These are phyloP conservation scores for Leccinum olivaceoglutinosum DNA, from an alignment of 1,284 basidiomycete genomes.

Conservation along the genomic window DNA sequence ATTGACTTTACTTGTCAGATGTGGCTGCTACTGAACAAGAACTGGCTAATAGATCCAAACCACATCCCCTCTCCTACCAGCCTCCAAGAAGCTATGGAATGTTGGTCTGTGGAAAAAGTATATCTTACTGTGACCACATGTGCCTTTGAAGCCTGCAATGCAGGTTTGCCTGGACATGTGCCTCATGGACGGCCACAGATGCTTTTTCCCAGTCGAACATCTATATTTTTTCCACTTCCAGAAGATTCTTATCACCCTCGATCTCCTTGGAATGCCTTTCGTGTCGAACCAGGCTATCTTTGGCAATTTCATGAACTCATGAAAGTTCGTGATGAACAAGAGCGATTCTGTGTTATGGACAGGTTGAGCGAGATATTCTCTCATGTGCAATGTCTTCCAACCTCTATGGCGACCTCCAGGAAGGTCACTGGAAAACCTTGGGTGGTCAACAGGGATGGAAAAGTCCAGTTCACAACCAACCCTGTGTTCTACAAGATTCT, in stretches of 20 bases:
- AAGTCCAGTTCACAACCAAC: background rate
- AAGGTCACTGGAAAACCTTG: too few species aligned
- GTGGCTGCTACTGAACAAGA: background rate
- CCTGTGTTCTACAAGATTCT: background rate
- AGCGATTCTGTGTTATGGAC: background rate
- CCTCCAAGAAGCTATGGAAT: background rate
- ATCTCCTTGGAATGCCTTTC: background rate
- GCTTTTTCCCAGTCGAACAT: background rate
- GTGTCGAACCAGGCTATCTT: background rate
- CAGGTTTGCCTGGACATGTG: background rate
- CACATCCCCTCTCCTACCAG: background rate
- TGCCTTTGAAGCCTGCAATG: background rate
- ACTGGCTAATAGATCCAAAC: background rate
- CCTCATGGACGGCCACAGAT: background rate
- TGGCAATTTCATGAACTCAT: background rate
- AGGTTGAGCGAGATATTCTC: background rate
- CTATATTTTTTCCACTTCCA: background rate
- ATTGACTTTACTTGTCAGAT: background rate
- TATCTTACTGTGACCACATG: background rate
- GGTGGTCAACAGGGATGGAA: background rate
- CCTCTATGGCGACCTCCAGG: background rate
- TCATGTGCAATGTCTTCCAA: background rate
- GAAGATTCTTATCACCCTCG: background rate
- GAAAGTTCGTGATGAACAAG: background rate
- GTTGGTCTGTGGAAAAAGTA: background rate